Conservation (phyloP, 225 moss, liverwort and hornwort genomes). For the Thuidium tamariscinum region DNA sequence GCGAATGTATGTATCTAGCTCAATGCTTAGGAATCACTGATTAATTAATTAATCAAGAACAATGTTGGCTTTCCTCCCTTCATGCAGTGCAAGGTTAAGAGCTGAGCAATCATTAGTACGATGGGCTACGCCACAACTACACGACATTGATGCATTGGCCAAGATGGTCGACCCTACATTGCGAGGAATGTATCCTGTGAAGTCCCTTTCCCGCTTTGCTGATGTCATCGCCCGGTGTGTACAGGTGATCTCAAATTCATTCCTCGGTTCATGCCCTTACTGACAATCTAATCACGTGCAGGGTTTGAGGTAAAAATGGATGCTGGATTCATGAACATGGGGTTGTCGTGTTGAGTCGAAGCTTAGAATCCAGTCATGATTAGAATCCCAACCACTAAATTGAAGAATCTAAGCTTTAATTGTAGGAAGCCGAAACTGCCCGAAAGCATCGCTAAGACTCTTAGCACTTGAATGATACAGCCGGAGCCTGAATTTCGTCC, state of each 20-base stretch:
- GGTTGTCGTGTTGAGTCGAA: background rate
- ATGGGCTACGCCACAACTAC: constrained; percentile 82
- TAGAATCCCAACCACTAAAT: background rate
- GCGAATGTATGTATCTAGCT: background rate
- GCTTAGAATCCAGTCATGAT: background rate
- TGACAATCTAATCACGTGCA: background rate
- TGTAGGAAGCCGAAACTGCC: background rate
- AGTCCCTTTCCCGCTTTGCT: constrained; percentile 69
- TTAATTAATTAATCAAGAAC: background rate
- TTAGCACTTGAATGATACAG: constrained; percentile 17
- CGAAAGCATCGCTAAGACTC: background rate
- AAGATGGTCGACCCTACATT: constrained; percentile 74
- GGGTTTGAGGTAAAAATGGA: background rate
- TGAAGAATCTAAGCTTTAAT: background rate
- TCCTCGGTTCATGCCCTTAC: background rate
- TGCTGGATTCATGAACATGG: background rate
- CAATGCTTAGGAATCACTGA: background rate
- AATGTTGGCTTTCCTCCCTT: background rate
- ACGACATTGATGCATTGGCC: constrained; percentile 70
- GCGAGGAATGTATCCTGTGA: constrained; percentile 73
- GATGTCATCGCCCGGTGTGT: constrained; percentile 63
- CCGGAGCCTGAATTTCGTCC: constrained; percentile 76
- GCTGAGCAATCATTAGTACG: constrained; percentile 60
- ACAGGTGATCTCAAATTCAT: constrained; percentile 31
- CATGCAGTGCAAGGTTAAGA: constrained; percentile 49